Conservation (phyloP, 176 grass and related monocot species). For the Oropetium thomaeum region DNA sequence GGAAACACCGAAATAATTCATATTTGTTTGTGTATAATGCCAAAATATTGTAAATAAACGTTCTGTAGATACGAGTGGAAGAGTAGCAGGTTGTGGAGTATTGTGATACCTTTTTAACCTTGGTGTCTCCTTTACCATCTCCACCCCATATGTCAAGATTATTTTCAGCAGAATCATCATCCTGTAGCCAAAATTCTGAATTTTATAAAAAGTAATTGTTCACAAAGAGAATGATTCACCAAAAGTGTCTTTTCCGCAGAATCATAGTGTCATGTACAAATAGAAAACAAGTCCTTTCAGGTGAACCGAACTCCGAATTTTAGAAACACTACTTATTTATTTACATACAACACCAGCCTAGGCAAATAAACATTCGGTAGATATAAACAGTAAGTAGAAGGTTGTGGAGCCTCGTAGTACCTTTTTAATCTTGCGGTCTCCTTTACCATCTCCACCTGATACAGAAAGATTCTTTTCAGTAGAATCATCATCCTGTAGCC, state of each 20-base stretch:
- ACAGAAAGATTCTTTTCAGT: conserved; percentile 46
- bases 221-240: not conserved
- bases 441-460: conserved; percentile 43
- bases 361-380: not conserved
- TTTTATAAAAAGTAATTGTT: not conserved
- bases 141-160: conserved; percentile 70
- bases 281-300: no score
- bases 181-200: conserved; percentile 10
- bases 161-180: conserved; percentile 38
- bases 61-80: conserved; percentile 3
- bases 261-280: no score
- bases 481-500: conserved; percentile 45
- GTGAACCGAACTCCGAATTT: not conserved
- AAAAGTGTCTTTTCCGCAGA: not conserved
- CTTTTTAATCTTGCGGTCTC: conserved; percentile 46
- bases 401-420: conserved; percentile 16
- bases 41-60: not conserved
- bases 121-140: conserved; percentile 27
- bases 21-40: not conserved
- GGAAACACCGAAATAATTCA: not conserved
- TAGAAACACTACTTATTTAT: not conserved
- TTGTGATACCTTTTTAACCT: conserved; percentile 53
- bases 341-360: not conserved
- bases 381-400: not conserved
- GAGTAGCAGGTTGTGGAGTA: not conserved